Percentiles rank a stretch among this genome's conserved stretches.
phyloP scores from a whole-genome alignment of 768 basidiomycete genomes.

The Mycena crocata region DNA sequence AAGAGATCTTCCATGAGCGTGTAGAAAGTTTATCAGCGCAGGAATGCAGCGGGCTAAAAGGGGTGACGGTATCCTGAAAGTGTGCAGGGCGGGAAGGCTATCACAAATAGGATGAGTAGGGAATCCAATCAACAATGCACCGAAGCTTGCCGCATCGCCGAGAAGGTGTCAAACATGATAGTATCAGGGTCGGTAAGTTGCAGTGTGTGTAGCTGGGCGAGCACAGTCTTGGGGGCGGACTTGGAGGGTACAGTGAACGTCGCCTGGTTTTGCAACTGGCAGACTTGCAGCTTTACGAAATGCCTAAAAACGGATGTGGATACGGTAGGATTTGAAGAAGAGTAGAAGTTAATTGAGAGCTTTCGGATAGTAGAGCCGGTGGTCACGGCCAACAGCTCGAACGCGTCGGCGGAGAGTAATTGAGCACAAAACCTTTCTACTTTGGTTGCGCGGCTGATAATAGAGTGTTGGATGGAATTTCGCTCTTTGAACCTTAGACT shows the following conservation, averaged over 20 bases:
- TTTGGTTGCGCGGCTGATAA: neutral
- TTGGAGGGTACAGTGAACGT: neutral
- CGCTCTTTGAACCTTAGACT: too few species aligned
- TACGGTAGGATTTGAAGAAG: neutral
- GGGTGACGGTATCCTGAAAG: neutral
- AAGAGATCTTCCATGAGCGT: neutral
- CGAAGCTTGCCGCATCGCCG: neutral
- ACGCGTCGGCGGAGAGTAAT: neutral
- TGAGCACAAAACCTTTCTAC: neutral
- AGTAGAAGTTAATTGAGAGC: neutral
- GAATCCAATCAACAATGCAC: neutral
- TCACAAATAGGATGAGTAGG: neutral
- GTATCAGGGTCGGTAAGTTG: neutral
- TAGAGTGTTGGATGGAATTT: neutral
- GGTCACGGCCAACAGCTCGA: neutral
- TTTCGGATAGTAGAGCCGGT: neutral
- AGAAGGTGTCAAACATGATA: neutral
- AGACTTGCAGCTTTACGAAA: neutral
- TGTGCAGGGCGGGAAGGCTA: constrained; percentile 1
- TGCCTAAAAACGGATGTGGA: neutral
- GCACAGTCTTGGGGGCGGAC: too few species aligned
- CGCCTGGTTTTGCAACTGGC: neutral
- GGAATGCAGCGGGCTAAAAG: too few species aligned
- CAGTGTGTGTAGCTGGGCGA: neutral
- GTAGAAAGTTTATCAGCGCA: neutral